Percentiles rank a stretch among this genome's conserved stretches.
These are phyloP conservation scores for Firmiana major DNA, from an alignment of 345 rosid species.

Conservation along the genomic window DNA sequence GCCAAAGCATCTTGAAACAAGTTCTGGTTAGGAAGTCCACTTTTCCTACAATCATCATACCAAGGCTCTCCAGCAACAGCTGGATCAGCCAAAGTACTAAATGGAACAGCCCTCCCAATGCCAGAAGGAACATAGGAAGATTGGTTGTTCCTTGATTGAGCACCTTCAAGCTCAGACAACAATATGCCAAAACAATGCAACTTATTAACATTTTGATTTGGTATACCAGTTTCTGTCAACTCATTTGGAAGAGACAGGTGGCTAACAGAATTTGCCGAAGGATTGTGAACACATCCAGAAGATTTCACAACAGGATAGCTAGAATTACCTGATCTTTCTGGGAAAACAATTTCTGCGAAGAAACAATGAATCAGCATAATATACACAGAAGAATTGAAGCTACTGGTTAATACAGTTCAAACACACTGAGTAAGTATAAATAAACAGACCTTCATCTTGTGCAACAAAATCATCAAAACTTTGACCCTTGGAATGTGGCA, in stretches of 20 bases:
- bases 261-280: constrained; percentile 18
- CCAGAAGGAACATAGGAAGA: constrained; percentile 33
- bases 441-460: constrained; percentile 40
- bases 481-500: constrained; percentile 33
- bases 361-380: constrained; percentile 13
- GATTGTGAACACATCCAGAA: constrained; percentile 25
- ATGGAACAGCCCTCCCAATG: constrained; percentile 29
- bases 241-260: constrained; percentile 31
- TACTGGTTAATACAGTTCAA: background rate
- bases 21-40: constrained; percentile 27
- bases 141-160: constrained; percentile 32
- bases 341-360: constrained; percentile 54
- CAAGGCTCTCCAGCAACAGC: constrained; percentile 33
- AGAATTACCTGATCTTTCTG: constrained; percentile 49
- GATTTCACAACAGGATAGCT: constrained; percentile 31
- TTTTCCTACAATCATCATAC: constrained; percentile 44
- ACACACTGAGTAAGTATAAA: background rate
- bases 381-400: background rate
- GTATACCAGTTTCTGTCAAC: constrained; percentile 25
- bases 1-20: constrained; percentile 34
- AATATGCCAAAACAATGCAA: constrained; percentile 59
- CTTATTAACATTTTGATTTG: constrained; percentile 37
- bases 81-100: constrained; percentile 33
- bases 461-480: constrained; percentile 40
- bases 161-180: constrained; percentile 60